A percentile compares a stretch with the other conserved stretches of the same genome.
Conservation (phyloP, 2,329 filamentous ascomycete genomes). For the Xylariaceae sp. region DNA sequence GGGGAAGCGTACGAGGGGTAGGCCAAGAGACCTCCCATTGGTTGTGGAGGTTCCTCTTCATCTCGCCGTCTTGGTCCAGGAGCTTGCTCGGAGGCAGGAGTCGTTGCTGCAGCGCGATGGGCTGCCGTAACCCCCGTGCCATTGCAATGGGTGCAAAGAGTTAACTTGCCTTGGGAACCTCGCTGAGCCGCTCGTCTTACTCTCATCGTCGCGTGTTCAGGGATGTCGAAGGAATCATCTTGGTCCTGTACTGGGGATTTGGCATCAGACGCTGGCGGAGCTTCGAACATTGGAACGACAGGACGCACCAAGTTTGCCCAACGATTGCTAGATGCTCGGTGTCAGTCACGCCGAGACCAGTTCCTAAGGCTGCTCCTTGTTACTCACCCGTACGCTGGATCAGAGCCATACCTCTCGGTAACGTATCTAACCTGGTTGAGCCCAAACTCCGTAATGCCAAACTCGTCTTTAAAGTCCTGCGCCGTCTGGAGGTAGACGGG, state of each 20-base stretch:
- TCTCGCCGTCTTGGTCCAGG: neutral
- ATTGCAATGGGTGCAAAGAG: neutral
- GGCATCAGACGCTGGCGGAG: neutral
- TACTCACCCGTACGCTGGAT: constrained; percentile 35
- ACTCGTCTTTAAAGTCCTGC: constrained; percentile 4
- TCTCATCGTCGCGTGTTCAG: neutral
- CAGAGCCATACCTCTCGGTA: constrained; percentile 36
- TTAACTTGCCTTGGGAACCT: neutral
- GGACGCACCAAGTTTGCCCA: constrained; percentile 1
- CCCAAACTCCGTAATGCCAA: constrained; percentile 1
- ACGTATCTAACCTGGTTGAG: constrained; percentile 35
- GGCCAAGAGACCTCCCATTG: neutral
- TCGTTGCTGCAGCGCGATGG: neutral
- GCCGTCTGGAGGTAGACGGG: neutral
- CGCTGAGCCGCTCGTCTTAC: neutral
- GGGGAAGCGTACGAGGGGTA: neutral
- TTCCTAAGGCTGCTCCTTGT: too few species aligned
- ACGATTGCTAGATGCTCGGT: constrained; percentile 1
- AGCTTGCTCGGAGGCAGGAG: neutral
- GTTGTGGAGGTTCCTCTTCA: neutral
- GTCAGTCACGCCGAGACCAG: neutral
- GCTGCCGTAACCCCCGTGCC: neutral
- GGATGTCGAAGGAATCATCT: neutral
- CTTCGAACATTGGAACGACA: neutral
- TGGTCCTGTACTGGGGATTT: neutral